These are phyloP conservation scores for Coemansia sp. DNA, from an alignment of 192 early-diverging fungal genomes.

Conservation along the genomic window DNA sequence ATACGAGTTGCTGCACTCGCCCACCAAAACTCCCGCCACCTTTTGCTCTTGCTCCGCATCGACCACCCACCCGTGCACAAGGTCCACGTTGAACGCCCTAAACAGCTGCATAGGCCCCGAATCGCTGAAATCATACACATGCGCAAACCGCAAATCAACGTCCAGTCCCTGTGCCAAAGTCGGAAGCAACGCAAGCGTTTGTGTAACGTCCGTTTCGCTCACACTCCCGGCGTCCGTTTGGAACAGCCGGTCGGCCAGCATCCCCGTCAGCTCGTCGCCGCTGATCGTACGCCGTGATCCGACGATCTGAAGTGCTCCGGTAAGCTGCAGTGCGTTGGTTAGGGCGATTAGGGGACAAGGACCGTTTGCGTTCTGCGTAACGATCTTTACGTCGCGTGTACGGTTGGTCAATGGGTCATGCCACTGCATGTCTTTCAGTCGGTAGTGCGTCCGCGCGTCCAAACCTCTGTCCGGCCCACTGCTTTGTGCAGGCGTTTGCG, in stretches of 20 bases:
- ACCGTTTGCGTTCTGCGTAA: conserved; percentile 92
- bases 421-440: conserved; percentile 74
- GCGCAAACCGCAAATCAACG: conserved; percentile 82
- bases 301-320: conserved; percentile 62
- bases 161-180: conserved; percentile 59
- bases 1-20: conserved; percentile 63
- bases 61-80: conserved; percentile 91
- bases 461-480: neutral
- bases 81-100: conserved; percentile 71
- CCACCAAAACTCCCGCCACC: conserved; percentile 58
- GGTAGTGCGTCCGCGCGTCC: conserved; percentile 47
- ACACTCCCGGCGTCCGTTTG: neutral
- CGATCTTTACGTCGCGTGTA: conserved; percentile 64
- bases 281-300: conserved; percentile 58
- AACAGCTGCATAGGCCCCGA: conserved; percentile 65
- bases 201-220: conserved; percentile 2
- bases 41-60: conserved; percentile 60
- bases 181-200: conserved; percentile 34
- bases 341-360: conserved; percentile 89
- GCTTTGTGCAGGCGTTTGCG: neutral
- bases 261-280: conserved; percentile 66
- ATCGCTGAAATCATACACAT: conserved; percentile 71
- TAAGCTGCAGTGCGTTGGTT: conserved; percentile 78
- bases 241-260: conserved; percentile 73
- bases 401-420: conserved; percentile 51